These are phyloP conservation scores for Carpinus viminea DNA, from an alignment of 306 rosid genomes.

Conservation along the genomic window DNA sequence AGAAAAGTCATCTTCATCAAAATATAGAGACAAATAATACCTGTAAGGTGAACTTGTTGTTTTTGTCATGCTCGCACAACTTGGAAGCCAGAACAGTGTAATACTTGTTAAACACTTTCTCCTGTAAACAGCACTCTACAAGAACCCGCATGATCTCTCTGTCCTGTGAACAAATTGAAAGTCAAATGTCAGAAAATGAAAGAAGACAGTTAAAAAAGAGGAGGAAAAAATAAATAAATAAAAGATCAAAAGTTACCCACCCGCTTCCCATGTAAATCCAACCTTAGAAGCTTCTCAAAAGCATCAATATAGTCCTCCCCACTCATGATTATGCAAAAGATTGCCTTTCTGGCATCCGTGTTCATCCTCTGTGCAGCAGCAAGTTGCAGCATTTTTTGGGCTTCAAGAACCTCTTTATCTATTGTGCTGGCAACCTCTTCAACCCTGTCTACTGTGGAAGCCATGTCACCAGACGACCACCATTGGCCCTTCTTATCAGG, in stretches of 20 bases:
- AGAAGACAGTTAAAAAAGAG: not conserved
- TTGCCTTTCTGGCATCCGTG: conserved; percentile 86
- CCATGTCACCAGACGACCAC: conserved; percentile 72
- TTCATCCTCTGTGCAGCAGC: conserved; percentile 95
- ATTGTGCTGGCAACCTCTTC: conserved; percentile 73
- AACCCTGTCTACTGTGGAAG: conserved; percentile 49
- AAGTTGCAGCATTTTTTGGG: conserved; percentile 80
- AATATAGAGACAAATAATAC: conserved; percentile 37
- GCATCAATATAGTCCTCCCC: conserved; percentile 93
- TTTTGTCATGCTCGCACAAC: conserved; percentile 90
- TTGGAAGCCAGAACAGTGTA: conserved; percentile 81
- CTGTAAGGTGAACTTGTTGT: conserved; percentile 93
- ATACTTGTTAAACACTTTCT: conserved; percentile 87
- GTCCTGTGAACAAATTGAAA: conserved; percentile 51
- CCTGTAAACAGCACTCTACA: conserved; percentile 90
- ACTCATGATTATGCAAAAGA: conserved; percentile 91
- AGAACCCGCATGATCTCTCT: conserved; percentile 91
- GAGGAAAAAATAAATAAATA: conserved; percentile 5
- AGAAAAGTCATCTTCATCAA: conserved; percentile 2
- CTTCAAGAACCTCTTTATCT: conserved; percentile 80
- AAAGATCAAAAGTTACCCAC: conserved; percentile 29
- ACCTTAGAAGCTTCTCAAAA: conserved; percentile 85
- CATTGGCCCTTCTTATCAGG: conserved; percentile 90
- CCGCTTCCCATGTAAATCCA: conserved; percentile 91
- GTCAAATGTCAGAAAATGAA: conserved; percentile 5